A percentile compares a stretch with the other conserved stretches of the same genome.
Conservation (phyloP, 768 basidiomycete species). For the Lepiota brunneoincarnata region DNA sequence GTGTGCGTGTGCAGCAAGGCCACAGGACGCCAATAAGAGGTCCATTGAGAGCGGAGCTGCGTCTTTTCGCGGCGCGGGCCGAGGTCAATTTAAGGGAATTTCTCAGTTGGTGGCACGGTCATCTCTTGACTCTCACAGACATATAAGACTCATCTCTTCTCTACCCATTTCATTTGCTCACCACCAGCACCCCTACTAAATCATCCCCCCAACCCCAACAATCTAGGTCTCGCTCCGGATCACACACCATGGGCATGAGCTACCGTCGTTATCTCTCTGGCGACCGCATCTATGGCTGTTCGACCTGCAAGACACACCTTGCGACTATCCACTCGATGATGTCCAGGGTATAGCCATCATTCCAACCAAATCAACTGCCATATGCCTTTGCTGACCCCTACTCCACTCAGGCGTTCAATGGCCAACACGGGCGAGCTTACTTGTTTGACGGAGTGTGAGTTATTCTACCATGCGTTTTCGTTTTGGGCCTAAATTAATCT, state of each 20-base stretch:
- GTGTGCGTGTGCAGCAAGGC: constrained; percentile 2
- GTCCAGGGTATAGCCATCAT: constrained; percentile 60
- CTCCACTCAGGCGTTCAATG: constrained; percentile 81
- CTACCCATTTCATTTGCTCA: constrained; percentile 13
- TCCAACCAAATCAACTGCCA: neutral
- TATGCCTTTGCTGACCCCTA: constrained; percentile 11
- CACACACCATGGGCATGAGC: constrained; percentile 77
- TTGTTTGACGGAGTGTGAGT: constrained; percentile 92
- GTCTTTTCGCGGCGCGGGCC: constrained; percentile 19
- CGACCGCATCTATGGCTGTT: constrained; percentile 86
- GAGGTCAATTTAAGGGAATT: constrained; percentile 17
- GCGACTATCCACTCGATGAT: constrained; percentile 91
- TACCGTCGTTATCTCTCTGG: constrained; percentile 86
- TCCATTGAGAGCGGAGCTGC: constrained; percentile 7
- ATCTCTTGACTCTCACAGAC: constrained; percentile 21
- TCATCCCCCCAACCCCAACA: constrained; percentile 38
- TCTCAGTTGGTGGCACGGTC: constrained; percentile 20
- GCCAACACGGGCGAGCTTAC: constrained; percentile 94
- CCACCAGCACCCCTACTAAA: constrained; percentile 25
- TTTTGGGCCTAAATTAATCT: constrained; percentile 11
- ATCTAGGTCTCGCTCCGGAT: neutral
- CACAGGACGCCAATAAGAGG: neutral
- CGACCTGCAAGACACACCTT: constrained; percentile 83
- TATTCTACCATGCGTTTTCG: neutral
- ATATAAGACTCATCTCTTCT: constrained; percentile 15